Evolutionary conservation across 140 eudicot species (phyloP), one percentile per base, ranked within the genome.

Genomic region (Erigeron philadelphicus): DNA sequence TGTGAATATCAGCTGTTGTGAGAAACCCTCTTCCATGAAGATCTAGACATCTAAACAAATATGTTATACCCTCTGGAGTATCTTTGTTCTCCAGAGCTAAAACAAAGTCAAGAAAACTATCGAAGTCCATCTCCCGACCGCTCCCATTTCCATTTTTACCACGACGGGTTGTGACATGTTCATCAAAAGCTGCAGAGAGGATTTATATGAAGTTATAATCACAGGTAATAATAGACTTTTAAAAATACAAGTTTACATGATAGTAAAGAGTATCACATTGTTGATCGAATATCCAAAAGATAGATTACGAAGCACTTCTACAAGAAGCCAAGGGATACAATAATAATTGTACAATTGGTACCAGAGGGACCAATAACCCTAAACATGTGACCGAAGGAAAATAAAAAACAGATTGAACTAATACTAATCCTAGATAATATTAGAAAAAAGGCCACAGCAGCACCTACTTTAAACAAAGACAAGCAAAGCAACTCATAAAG

Each of bases 41-140:
- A 83, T 93, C 98, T 21, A 93, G 86, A 73, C 98, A 93, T 73
- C 84, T 74, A 80, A 93, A 93, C 72, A 93, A 61, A 76, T 93
- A 93, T 25, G 98, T 86, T 59, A 93, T 75, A 16, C 96, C 98
- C 80, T 93, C 96, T n/a, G 98, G 96, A 38, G 96, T 89, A 71
- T 93, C 96, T 82, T 93, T 93, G 67, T 89, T 93, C 72, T 93
- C 96, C 10, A 89, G 79, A 64, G 98, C 96, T 55, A 93, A 74
- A 81, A 93, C 98, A 76, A 93, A 93, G 81, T 93, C 96, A 2
- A 93, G 95, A 73, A 93, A 93, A 68, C 94, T 93, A 65, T 86
- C 98, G 63, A 93, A 89, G 77, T 89, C 95, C 98, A 93, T 93
- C 82, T 93, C 96, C 64, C 98, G 93, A 9, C 90, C 72, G 82